These are phyloP conservation scores for Penicillium turbatum DNA, from an alignment of 495 filamentous ascomycete genomes.

Conservation along the genomic window DNA sequence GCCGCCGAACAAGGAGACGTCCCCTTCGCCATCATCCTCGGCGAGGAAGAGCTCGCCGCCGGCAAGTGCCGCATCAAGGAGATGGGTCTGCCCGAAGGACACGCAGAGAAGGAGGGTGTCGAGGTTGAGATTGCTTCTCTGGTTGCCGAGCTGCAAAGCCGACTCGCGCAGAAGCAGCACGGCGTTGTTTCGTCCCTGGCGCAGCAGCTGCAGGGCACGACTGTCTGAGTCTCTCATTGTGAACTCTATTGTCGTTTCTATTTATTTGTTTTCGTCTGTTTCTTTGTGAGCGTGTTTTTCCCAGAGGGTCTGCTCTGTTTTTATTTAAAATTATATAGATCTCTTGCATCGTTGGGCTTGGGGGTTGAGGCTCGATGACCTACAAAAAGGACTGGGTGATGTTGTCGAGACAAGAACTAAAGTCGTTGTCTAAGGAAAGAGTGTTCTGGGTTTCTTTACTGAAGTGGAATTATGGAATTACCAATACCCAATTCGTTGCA, in stretches of 20 bases:
- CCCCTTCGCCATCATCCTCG: slow-evolving; percentile 72
- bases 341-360: slow-evolving; percentile 5
- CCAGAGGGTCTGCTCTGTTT: slow-evolving; percentile 5
- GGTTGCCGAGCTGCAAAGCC: slow-evolving; percentile 55
- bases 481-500: slow-evolving; percentile 20
- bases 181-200: slow-evolving; percentile 19
- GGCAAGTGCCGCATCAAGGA: slow-evolving; percentile 82
- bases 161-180: slow-evolving; percentile 25
- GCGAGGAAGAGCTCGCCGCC: slow-evolving; percentile 70
- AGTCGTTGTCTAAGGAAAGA: neutral
- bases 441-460: neutral
- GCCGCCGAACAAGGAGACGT: slow-evolving; percentile 66
- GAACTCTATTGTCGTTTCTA: slow-evolving; percentile 56
- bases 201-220: slow-evolving; percentile 22
- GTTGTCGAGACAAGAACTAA: neutral
- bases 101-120: slow-evolving; percentile 83
- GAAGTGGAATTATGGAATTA: slow-evolving; percentile 1
- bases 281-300: slow-evolving; percentile 10
- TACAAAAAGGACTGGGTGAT: slow-evolving; percentile 5
- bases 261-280: slow-evolving; percentile 7
- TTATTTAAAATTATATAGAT: slow-evolving; percentile 11
- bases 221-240: slow-evolving; percentile 21
- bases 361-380: neutral
- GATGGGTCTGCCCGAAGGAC: slow-evolving; percentile 70
- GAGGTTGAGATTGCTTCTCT: slow-evolving; percentile 59